A percentile compares a stretch with the other conserved stretches of the same genome.
These are phyloP conservation scores for Verticillium nubilum DNA, from an alignment of 2,329 filamentous ascomycete species.

Conservation along the genomic window DNA sequence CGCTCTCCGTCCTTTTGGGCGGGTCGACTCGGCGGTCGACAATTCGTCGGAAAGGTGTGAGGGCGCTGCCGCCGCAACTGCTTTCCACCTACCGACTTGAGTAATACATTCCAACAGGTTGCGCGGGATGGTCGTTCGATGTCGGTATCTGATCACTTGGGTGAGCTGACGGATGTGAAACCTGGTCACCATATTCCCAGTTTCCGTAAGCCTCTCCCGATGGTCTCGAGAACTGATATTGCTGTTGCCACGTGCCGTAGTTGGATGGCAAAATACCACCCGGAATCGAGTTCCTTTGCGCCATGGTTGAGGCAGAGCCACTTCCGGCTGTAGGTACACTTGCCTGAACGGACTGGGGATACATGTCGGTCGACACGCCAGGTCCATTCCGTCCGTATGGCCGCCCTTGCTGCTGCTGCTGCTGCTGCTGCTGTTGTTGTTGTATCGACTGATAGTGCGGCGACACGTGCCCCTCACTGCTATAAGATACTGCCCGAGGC, in stretches of 20 bases:
- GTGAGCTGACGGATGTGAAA: not conserved
- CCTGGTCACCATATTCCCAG: constrained; percentile 27
- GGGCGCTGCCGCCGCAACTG: not conserved
- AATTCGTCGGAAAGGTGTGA: too few relatives aligned
- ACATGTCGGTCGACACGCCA: constrained; percentile 37
- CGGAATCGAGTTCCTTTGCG: constrained; percentile 25
- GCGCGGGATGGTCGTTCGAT: constrained; percentile 17
- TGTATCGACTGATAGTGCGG: constrained; percentile 34
- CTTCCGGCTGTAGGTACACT: constrained; percentile 29
- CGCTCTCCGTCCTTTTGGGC: too few relatives aligned
- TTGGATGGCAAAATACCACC: constrained; percentile 22
- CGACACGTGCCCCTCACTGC: constrained; percentile 34
- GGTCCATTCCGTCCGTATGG: constrained; percentile 34
- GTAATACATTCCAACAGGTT: constrained; percentile 25
- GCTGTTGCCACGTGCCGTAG: constrained; percentile 39
- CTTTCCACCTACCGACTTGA: constrained; percentile 16
- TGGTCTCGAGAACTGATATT: constrained; percentile 32
- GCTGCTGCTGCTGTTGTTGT: too few relatives aligned
- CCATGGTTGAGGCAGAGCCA: constrained; percentile 25
- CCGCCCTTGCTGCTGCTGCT: too few relatives aligned
- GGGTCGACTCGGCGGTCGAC: too few relatives aligned
- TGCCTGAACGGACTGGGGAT: constrained; percentile 32
- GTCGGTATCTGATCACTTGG: constrained; percentile 17
- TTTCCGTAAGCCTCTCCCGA: constrained; percentile 20
- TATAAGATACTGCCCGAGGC: constrained; percentile 42